Conservation (phyloP, 2,329 filamentous ascomycete genomes). For the Penicillium sp. region DNA sequence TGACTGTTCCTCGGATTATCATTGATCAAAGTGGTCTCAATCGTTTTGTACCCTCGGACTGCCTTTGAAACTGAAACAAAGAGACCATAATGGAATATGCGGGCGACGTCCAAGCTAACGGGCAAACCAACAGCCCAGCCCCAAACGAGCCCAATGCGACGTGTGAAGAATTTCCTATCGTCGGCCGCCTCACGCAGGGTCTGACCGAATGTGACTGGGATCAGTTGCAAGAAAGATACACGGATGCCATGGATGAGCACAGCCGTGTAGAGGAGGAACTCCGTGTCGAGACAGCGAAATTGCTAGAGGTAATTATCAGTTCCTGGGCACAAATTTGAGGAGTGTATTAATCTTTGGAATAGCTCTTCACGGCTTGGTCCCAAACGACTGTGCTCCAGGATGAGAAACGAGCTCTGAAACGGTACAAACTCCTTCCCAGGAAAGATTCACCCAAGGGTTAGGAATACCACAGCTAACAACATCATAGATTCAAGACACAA, state of each 20-base stretch:
- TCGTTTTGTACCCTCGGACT: not conserved
- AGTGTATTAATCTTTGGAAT: not conserved
- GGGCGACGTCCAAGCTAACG: not conserved
- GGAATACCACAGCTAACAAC: conserved; percentile 4
- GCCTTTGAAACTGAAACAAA: no score
- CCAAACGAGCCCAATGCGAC: conserved; percentile 7
- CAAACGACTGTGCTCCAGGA: conserved; percentile 73
- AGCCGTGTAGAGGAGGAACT: conserved; percentile 68
- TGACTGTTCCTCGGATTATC: not conserved
- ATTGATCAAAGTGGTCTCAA: not conserved
- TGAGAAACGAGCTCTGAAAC: conserved; percentile 75
- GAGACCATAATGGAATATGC: not conserved
- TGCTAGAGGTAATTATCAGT: conserved; percentile 62
- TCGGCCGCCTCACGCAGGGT: conserved; percentile 49
- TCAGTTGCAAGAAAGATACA: conserved; percentile 72
- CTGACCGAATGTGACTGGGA: conserved; percentile 74
- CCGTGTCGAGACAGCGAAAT: conserved; percentile 66
- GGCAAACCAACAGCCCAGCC: not conserved
- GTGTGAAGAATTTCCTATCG: conserved; percentile 20
- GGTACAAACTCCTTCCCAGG: conserved; percentile 53
- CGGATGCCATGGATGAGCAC: conserved; percentile 66
- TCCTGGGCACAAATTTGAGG: not conserved
- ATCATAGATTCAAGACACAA: conserved; percentile 74
- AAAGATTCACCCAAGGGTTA: not conserved
- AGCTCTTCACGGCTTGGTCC: conserved; percentile 85